Conservation (phyloP, 2,329 filamentous ascomycete genomes). For the Sporothrix globosa region DNA sequence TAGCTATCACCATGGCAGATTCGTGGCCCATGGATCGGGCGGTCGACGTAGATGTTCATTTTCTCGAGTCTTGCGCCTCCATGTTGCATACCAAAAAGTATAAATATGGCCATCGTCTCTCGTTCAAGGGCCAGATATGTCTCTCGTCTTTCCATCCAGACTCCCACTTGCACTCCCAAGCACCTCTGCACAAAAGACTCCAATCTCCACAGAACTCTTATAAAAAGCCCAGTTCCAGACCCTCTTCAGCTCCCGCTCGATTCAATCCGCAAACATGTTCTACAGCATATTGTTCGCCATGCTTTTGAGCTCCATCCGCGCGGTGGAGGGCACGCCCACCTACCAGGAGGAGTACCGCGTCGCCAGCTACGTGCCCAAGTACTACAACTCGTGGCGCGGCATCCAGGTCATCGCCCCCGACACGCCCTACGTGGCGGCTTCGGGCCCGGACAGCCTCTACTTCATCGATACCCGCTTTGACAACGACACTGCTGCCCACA, state of each 20-base stretch:
- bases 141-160: neutral
- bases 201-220: neutral
- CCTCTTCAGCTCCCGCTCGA: neutral
- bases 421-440: conserved; percentile 15
- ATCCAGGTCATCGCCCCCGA: conserved; percentile 25
- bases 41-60: neutral
- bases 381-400: conserved; percentile 7
- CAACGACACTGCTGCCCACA: conserved; percentile 13
- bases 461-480: conserved; percentile 24
- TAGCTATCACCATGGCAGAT: no score
- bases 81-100: neutral
- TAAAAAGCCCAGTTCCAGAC: conserved; percentile 8
- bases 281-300: conserved; percentile 20
- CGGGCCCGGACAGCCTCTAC: conserved; percentile 14
- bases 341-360: conserved; percentile 25
- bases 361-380: conserved; percentile 16
- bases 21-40: neutral
- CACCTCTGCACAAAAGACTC: neutral
- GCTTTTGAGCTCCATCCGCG: conserved; percentile 3
- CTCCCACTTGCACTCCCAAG: neutral
- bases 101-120: neutral
- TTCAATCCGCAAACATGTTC: neutral
- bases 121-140: neutral
- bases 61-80: no score
- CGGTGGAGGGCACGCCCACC: conserved; percentile 18